Evolutionary conservation across 306 rosid genomes (phyloP), one percentile per base, ranked within the genome.

Genomic region (Begonia fuchsioides): DNA sequence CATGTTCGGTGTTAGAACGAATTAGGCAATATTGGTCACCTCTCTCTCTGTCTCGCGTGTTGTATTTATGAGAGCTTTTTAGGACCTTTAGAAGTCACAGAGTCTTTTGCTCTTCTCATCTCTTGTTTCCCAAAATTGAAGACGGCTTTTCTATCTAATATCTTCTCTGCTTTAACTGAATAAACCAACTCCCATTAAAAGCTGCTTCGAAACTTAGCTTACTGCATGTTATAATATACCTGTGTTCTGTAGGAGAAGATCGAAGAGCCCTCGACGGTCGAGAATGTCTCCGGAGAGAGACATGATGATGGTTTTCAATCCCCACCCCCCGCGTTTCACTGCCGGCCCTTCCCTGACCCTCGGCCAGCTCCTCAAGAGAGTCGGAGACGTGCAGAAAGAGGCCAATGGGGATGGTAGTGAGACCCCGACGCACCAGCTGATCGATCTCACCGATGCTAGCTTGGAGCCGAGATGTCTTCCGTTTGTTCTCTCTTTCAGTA

Each of bases 11-110:
- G 16, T 13, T 13, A 10, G n/a, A 41, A 20, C 13, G 55, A 51
- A 74, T 76, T 83, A 71, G 93, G 73, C 72, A 73, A 65, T 77
- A 59, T 79, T 61, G 95, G 90, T 82, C 64, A 84, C 85, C 92
- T 68, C 59, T 79, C 79, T 55, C 43, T 48, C 53, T 16, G 61
- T 43, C 35, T 26, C 35, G 35, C 7, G 35, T 26, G 5, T n/a
- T n/a, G n/a, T 26, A 26, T 26, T 26, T 26, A 26, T 5, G 32
- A 2, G 32, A 20, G 2, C 32, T 20, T 20, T 20, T 20, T 20
- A 20, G 32, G 35, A 26, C 35, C 35, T 8, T 4, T 6, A 26
- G 3, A 26, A 26, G 1, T 1, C 32, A 3, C 8, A 26, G 8
- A 26, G 35, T 26, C 35, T 26, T 26, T 26, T 26, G 35, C 35